Base-by-base conservation (phyloP, 164 flowering plant genomes). In the Aristolochia fimbriata region DNA sequence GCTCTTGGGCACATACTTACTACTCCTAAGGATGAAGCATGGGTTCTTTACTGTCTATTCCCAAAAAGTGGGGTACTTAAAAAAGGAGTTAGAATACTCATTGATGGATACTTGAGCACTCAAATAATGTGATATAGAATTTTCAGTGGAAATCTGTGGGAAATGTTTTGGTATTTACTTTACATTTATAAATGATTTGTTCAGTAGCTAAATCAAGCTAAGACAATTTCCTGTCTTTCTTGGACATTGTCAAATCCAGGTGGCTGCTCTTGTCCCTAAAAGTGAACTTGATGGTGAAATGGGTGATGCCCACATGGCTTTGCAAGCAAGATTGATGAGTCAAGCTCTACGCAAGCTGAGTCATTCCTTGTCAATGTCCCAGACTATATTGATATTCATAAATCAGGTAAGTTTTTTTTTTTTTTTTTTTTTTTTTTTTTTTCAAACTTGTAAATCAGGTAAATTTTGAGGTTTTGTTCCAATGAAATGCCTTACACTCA, bases 391-490 rank as follows among this genome's bases (percentile, higher is more conserved):
- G 69, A 69, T 93, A 15, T 93, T 90, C 70, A 75, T 81, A 66
- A 93, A 93, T 76, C 99, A 93, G 96, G 99, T 85, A 57, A 65
- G 20, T 57, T 23, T 56, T 15, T n/a, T n/a, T n/a, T n/a, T n/a
- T n/a, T n/a, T n/a, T n/a, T n/a, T n/a, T n/a, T n/a, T n/a, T n/a
- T n/a, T n/a, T n/a, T n/a, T n/a, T n/a, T n/a, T n/a, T n/a, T n/a
- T n/a, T n/a, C n/a, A n/a, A n/a, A n/a, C n/a, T n/a, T n/a, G n/a
- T 81, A 66, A 93, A 93, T 76, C 99, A 93, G 96, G 99, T 85
- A 57, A 65, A n/a, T 57, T 23, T 56, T 15, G 51, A 48, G 20
- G 30, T 47, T 16, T 20, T 24, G n/a, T 55, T 17, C 4, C 43
- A 3, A 10, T 37, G 9, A 10, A 31, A 37, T 37, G 11, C 43